phyloP scores from a whole-genome alignment of 139 green algal genomes.

The Tetradesmus lagerheimii region DNA sequence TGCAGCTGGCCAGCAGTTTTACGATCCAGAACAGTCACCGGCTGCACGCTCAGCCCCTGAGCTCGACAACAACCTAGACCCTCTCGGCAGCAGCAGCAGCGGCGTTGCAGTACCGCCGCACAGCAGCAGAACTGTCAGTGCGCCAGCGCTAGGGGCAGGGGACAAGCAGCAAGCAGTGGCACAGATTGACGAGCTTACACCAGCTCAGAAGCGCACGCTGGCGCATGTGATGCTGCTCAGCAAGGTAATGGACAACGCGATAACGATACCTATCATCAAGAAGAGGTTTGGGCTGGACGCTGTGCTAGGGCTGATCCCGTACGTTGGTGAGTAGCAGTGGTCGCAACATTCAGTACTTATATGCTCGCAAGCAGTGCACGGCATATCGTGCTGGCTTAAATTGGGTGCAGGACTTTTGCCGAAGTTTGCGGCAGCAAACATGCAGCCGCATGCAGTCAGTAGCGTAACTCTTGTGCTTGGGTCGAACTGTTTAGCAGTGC shows the following conservation, averaged over 20 bases:
- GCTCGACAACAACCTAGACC: not conserved
- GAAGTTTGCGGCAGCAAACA: too few species aligned
- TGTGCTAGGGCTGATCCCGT: constrained; percentile 34
- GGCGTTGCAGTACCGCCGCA: not conserved
- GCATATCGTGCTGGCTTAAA: too few species aligned
- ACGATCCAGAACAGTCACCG: not conserved
- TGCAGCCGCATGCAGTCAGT: too few species aligned
- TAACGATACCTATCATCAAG: constrained; percentile 9
- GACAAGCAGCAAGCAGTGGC: not conserved
- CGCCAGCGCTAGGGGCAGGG: not conserved
- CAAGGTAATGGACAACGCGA: constrained; percentile 29
- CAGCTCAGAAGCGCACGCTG: constrained; percentile 5
- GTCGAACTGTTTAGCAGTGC: too few species aligned
- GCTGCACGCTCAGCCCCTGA: not conserved
- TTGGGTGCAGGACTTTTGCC: too few species aligned
- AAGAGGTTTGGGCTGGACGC: constrained; percentile 38
- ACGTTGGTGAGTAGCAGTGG: constrained; percentile 17
- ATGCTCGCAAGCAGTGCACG: too few species aligned
- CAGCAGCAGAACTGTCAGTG: not conserved
- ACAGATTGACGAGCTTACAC: not conserved
- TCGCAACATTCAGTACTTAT: too few species aligned
- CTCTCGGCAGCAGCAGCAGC: not conserved
- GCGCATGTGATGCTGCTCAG: constrained; percentile 1
- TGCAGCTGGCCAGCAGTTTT: not conserved
- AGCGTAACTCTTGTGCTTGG: too few species aligned